Conservation (phyloP, 257 asterid species). For the Salvia hispanica region DNA sequence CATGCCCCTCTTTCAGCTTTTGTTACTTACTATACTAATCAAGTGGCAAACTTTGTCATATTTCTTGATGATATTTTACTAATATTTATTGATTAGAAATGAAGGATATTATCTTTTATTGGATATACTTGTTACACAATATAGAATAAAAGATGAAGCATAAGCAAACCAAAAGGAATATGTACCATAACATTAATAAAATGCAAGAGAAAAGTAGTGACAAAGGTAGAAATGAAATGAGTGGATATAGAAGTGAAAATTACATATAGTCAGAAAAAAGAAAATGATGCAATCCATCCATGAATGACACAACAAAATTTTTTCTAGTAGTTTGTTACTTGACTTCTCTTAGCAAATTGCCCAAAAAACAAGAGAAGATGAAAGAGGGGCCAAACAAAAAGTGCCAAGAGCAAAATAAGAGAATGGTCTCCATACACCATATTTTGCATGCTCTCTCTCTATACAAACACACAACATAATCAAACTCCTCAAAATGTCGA, state of each 20-base stretch:
- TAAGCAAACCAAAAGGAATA: no score
- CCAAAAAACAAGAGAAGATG: slow-evolving; percentile 44
- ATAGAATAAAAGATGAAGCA: neutral
- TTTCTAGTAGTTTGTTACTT: slow-evolving; percentile 17
- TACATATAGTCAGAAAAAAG: neutral
- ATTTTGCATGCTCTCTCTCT: slow-evolving; percentile 48
- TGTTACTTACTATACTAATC: neutral
- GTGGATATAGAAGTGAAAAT: neutral
- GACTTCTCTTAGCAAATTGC: slow-evolving; percentile 46
- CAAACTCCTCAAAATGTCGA: slow-evolving; percentile 39
- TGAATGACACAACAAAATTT: slow-evolving; percentile 23
- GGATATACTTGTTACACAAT: no score
- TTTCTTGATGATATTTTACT: neutral
- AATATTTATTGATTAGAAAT: neutral
- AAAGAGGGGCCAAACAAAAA: slow-evolving; percentile 35
- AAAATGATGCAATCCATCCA: slow-evolving; percentile 31
- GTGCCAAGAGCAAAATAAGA: slow-evolving; percentile 13
- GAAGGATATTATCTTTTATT: no score
- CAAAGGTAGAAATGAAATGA: neutral
- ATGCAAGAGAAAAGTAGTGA: no score
- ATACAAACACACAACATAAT: slow-evolving; percentile 36
- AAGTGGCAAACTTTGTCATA: neutral
- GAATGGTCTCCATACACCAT: no score
- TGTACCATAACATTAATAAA: neutral
- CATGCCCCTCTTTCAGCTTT: neutral